Evolutionary conservation across 768 basidiomycete genomes (phyloP), one percentile per base, ranked within the genome.

Genomic region (Strobilomyces echinocephalus): DNA sequence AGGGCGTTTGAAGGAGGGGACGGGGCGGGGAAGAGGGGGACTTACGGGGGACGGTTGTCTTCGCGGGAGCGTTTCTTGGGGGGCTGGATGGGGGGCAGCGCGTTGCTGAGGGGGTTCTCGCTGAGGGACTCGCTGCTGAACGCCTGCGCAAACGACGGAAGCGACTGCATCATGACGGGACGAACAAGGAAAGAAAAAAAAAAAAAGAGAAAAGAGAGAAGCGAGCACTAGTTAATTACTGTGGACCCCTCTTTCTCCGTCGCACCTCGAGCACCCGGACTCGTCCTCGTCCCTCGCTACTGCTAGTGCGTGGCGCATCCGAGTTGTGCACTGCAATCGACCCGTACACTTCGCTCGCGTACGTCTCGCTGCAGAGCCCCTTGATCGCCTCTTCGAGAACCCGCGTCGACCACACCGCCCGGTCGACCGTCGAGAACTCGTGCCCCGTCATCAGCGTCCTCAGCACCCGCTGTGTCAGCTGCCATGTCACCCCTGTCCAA

Each of bases 111-210:
- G 34, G 74, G 66, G 1, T 79, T 75, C 54, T 70, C 76, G 69
- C 66, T 73, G 50, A 87, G 70, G 7, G 83, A 81, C 1, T 79
- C 77, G 48, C 61, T 73, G 66, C 78, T 81, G 72, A 91, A 91
- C 0, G 88, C 81, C 72, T 87, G 84, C 2, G 84, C 83, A 69
- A 91, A 91, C 40, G 88, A 86, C 38, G 88, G 88, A 36, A 91
- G 80, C 10, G 87, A 84, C 67, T 83, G 84, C 56, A 72, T 74
- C 77, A 78, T 78, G 71, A 46, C 41, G 54, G 49, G 51, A 33
- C 40, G 33, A 39, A n/a, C n/a, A n/a, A n/a, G n/a, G n/a, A n/a
- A n/a, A n/a, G n/a, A n/a, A n/a, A n/a, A 39, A 45, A 49, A 40
- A 48, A 41, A 20, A 41, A 50, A 31, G 31, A 20, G 3, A 24